Percentiles rank a stretch among this genome's conserved stretches.
phyloP scores from a whole-genome alignment of 176 grass and related monocot genomes.

The Triticum monococcum region DNA sequence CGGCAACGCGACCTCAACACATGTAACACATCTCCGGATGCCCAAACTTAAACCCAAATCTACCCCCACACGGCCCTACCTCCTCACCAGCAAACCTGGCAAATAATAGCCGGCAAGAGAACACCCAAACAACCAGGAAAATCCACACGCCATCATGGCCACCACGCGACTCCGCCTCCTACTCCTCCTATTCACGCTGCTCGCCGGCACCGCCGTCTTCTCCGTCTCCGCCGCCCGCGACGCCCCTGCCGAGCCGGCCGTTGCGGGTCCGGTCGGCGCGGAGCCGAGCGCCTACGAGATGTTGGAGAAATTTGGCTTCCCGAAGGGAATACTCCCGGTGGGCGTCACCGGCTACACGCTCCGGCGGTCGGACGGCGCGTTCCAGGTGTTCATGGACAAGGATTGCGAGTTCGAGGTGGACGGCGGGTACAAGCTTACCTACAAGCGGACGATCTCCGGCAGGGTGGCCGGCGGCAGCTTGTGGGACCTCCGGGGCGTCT shows the following conservation, averaged over 20 bases:
- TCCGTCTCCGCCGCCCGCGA: background rate
- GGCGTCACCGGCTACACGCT: slow-evolving; percentile 49
- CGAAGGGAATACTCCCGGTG: slow-evolving; percentile 56
- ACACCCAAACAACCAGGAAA: background rate
- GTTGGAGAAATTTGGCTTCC: slow-evolving; percentile 61
- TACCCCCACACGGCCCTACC: background rate
- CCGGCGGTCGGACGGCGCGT: slow-evolving; percentile 39
- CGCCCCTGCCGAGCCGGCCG: background rate
- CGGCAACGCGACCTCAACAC: background rate
- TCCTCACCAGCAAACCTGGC: background rate
- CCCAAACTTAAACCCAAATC: background rate
- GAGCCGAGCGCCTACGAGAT: slow-evolving; percentile 61
- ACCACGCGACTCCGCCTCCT: background rate
- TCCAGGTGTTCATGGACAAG: slow-evolving; percentile 39
- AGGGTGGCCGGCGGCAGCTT: slow-evolving; percentile 35
- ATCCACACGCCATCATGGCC: background rate
- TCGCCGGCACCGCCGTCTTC: background rate
- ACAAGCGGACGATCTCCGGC: slow-evolving; percentile 42
- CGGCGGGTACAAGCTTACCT: slow-evolving; percentile 50
- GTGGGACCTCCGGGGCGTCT: slow-evolving; percentile 43
- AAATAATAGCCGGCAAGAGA: background rate
- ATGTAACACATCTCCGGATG: background rate
- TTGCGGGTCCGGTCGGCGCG: too few species aligned
- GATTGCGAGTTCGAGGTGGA: slow-evolving; percentile 56
- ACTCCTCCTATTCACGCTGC: background rate